Evolutionary conservation across 345 rosid genomes (phyloP).

Genomic region (Eucalyptus curtisii): DNA sequence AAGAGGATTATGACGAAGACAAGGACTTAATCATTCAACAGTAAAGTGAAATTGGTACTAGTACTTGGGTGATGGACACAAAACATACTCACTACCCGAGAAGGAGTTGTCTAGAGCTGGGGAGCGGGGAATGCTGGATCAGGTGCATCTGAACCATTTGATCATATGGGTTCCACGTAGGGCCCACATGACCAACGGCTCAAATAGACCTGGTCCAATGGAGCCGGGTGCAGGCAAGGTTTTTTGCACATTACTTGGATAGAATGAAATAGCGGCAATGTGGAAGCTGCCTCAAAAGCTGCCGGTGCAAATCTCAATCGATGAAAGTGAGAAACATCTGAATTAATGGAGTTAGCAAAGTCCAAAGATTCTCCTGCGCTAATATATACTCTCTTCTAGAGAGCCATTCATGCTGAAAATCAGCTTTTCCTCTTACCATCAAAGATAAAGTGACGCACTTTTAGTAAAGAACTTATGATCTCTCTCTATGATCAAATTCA

Average conservation of each 20-base stretch:
- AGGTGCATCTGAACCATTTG: not conserved
- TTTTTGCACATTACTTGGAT: not conserved
- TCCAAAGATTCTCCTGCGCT: not conserved
- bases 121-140: not conserved
- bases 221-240: not conserved
- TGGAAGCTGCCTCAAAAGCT: not conserved
- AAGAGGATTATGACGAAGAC: not conserved
- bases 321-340: not conserved
- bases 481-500: not conserved
- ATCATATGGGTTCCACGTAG: not conserved
- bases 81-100: not conserved
- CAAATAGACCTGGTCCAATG: not conserved
- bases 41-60: not conserved
- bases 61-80: not conserved
- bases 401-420: not conserved
- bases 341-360: not conserved
- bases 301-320: not conserved
- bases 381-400: not conserved
- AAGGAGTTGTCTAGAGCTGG: not conserved
- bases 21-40: not conserved
- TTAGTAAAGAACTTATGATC: not conserved
- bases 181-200: not conserved
- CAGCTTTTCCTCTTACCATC: not conserved
- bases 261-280: not conserved
- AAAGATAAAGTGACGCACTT: not conserved